Evolutionary conservation across 129 eudicot species (phyloP).

Genomic region (Chrysanthemum lavandulifolium): DNA sequence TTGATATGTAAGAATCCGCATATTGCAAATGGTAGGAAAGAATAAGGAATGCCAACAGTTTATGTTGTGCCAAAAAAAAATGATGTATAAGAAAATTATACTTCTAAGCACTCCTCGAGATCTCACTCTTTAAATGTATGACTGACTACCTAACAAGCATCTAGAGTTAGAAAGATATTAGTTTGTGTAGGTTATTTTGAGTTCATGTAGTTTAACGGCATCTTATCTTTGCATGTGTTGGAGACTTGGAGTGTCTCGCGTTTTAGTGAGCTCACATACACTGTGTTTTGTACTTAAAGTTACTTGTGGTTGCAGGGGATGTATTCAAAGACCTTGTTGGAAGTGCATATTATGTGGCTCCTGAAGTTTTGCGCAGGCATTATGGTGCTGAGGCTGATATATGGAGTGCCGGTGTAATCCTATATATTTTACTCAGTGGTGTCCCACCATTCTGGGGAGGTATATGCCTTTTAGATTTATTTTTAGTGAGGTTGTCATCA

Average conservation of each 20-base stretch:
- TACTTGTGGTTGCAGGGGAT: conserved; percentile 66
- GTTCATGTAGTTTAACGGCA: not conserved
- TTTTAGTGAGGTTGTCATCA: conserved; percentile 7
- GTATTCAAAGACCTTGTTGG: conserved; percentile 89
- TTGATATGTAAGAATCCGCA: no score
- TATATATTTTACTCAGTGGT: conserved; percentile 88
- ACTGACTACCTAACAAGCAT: not conserved
- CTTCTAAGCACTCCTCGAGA: not conserved
- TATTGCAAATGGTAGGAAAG: no score
- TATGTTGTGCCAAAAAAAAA: no score
- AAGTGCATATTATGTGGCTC: conserved; percentile 98
- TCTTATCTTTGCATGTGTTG: not conserved
- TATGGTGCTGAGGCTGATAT: conserved; percentile 94
- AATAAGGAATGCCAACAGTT: no score
- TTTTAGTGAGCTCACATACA: conserved; percentile 14
- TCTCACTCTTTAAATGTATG: not conserved
- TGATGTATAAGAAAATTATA: no score
- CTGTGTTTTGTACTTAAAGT: conserved; percentile 15
- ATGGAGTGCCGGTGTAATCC: conserved; percentile 96
- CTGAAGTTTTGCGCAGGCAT: conserved; percentile 84
- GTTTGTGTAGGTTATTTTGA: not conserved
- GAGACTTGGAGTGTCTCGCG: conserved; percentile 8
- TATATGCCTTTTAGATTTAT: conserved; percentile 25
- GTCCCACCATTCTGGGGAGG: conserved; percentile 99
- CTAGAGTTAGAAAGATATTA: not conserved